Conservation (phyloP, 1,139 yeast species). For the Meyerozyma sp. region DNA sequence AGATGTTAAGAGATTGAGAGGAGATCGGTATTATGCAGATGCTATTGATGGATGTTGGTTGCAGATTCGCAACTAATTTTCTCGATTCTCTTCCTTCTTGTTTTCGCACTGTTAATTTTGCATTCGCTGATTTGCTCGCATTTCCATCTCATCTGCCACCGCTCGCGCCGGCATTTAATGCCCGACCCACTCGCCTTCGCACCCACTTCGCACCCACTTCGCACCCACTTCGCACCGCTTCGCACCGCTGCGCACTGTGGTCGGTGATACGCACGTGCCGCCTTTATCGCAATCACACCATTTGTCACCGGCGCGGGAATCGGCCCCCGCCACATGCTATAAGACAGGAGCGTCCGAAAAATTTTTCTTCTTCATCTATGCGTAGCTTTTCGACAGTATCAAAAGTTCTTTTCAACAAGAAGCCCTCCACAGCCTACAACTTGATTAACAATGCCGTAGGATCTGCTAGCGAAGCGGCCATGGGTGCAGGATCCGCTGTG, state of each 20-base stretch:
- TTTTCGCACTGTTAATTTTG: no score
- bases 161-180: no score
- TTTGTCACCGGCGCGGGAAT: background rate
- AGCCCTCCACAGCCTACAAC: slow-evolving; percentile 1
- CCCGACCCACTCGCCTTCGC: no score
- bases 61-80: no score
- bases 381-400: background rate
- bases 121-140: no score
- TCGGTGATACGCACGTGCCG: background rate
- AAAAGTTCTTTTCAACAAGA: background rate
- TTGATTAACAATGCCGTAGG: background rate
- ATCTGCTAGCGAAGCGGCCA: background rate
- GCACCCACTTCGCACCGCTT: no score
- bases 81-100: no score
- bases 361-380: background rate
- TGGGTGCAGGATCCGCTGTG: background rate
- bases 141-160: no score
- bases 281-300: background rate
- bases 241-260: background rate
- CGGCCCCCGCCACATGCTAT: background rate
- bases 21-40: no score
- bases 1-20: no score
- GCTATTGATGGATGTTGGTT: no score
- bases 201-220: no score
- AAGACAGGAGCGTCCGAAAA: background rate